phyloP scores from a whole-genome alignment of 2,329 filamentous ascomycete species.

The Colletotrichum echinochloae region DNA sequence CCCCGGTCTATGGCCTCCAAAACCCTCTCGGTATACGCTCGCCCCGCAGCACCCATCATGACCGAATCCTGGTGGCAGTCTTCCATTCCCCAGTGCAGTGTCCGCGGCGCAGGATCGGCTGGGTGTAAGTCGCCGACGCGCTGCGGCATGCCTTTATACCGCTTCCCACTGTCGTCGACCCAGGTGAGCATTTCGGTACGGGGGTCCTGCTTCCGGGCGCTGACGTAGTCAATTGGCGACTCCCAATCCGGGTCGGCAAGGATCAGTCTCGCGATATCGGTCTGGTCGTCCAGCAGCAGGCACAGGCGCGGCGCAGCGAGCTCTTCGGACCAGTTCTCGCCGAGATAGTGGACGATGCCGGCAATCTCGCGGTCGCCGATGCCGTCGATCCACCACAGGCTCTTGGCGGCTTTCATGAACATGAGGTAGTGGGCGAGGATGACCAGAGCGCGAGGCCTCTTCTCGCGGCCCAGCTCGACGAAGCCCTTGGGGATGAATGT shows the following conservation, averaged over 20 bases:
- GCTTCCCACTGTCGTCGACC: constrained; percentile 41
- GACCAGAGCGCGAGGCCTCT: constrained; percentile 60
- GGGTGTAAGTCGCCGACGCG: constrained; percentile 27
- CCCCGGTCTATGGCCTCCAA: constrained; percentile 27
- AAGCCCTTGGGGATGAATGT: constrained; percentile 62
- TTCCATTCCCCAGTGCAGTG: constrained; percentile 2
- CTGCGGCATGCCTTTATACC: constrained; percentile 29
- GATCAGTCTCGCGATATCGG: constrained; percentile 56
- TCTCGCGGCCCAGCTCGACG: constrained; percentile 56
- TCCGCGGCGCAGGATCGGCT: constrained; percentile 20
- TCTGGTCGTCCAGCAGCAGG: constrained; percentile 48
- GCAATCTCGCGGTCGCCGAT: constrained; percentile 60
- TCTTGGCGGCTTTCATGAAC: constrained; percentile 59
- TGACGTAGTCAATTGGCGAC: constrained; percentile 42
- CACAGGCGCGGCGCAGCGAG: constrained; percentile 57
- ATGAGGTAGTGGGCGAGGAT: constrained; percentile 65
- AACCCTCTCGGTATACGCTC: constrained; percentile 15
- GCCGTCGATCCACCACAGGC: constrained; percentile 64
- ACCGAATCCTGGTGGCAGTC: constrained; percentile 12
- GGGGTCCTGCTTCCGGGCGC: constrained; percentile 10
- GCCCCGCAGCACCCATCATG: constrained; percentile 14
- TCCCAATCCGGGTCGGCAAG: constrained; percentile 59
- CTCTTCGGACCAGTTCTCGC: constrained; percentile 54
- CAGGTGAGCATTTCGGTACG: constrained; percentile 34
- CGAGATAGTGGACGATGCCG: constrained; percentile 57